Conservation (phyloP, 352 stramenopile species). For the Pythium utonaiense region DNA sequence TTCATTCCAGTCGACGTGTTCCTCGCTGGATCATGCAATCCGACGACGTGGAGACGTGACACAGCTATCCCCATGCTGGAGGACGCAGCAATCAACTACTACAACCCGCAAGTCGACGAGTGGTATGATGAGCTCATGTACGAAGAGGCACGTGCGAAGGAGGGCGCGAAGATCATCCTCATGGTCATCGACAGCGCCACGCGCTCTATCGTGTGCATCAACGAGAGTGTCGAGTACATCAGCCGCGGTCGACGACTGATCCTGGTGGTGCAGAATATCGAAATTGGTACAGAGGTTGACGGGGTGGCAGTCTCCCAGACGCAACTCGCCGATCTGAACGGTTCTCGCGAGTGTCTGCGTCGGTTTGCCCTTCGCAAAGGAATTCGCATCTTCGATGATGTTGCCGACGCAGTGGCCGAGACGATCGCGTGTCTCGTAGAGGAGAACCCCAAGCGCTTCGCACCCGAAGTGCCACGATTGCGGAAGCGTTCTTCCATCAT, state of each 20-base stretch:
- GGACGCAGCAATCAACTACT: conserved; percentile 65
- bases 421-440: conserved; percentile 52
- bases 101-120: conserved; percentile 88
- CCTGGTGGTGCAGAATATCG: conserved; percentile 80
- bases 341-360: conserved; percentile 71
- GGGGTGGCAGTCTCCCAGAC: conserved; percentile 41
- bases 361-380: conserved; percentile 48
- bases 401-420: conserved; percentile 39
- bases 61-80: conserved; percentile 75
- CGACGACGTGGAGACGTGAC: conserved; percentile 83
- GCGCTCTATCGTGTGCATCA: conserved; percentile 81
- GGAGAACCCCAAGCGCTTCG: conserved; percentile 39
- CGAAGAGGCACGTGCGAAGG: conserved; percentile 78
- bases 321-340: conserved; percentile 82
- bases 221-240: conserved; percentile 88
- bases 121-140: conserved; percentile 85
- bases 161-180: conserved; percentile 76
- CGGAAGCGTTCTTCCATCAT: conserved; percentile 79
- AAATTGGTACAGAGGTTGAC: conserved; percentile 43
- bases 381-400: conserved; percentile 51
- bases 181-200: conserved; percentile 84
- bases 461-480: conserved; percentile 44
- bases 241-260: conserved; percentile 65
- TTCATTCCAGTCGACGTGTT: conserved; percentile 63
- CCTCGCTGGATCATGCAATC: conserved; percentile 85